These are phyloP conservation scores for Xylariaceae sp. DNA, from an alignment of 2,329 filamentous ascomycete genomes.

Conservation along the genomic window DNA sequence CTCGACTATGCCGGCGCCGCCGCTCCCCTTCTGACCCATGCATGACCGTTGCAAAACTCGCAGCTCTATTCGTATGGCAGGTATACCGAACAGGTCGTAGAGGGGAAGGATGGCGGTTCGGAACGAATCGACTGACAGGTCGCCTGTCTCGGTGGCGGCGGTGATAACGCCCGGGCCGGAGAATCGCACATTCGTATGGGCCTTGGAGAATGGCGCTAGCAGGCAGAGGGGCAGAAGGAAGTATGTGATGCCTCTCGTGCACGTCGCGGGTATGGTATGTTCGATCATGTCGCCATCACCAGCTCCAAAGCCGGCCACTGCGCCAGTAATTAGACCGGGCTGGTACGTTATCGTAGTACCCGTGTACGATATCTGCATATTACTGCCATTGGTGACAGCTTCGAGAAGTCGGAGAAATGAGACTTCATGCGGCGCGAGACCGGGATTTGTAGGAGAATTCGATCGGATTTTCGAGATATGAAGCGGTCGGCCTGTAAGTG, in stretches of 20 bases:
- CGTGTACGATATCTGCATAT: constrained; percentile 93
- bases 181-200: constrained; percentile 84
- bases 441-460: constrained; percentile 77
- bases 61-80: constrained; percentile 73
- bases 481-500: constrained; percentile 80
- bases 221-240: constrained; percentile 86
- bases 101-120: constrained; percentile 87
- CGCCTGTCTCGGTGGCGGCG: constrained; percentile 72
- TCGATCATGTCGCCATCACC: constrained; percentile 66
- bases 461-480: constrained; percentile 93
- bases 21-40: constrained; percentile 65
- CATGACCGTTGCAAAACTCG: constrained; percentile 76
- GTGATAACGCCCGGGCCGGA: constrained; percentile 91
- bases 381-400: constrained; percentile 87
- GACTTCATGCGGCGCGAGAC: constrained; percentile 86
- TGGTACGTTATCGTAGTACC: constrained; percentile 90
- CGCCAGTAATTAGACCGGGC: constrained; percentile 86
- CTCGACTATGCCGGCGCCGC: constrained; percentile 89
- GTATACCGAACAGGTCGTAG: constrained; percentile 85
- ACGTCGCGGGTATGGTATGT: constrained; percentile 72
- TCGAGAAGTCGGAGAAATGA: constrained; percentile 94
- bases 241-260: constrained; percentile 79
- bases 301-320: constrained; percentile 65
- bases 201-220: constrained; percentile 88
- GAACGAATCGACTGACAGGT: constrained; percentile 89